Base-by-base conservation (phyloP, 345 rosid genomes). In the Lepidium aucheri region DNA sequence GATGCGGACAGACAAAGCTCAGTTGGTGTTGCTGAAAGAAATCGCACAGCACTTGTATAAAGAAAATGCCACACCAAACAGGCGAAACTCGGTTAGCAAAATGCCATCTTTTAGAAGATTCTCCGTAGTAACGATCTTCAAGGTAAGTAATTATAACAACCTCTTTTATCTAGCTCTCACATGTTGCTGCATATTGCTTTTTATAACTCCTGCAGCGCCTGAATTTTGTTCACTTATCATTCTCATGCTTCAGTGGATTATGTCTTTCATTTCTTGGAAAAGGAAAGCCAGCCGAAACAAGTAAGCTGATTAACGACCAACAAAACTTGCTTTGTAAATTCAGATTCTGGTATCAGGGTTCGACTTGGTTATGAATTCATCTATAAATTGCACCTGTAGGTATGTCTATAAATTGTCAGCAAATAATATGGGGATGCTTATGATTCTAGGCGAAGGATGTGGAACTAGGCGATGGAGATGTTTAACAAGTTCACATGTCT, bases 1-100 rank as follows among this genome's bases (percentile, higher is more conserved):
- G 9, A 95, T 89, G 97, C 80, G 91, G 34, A 90, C 95, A 16
- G 96, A 91, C 60, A 91, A 89, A 81, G 95, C 96, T 9, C 97
- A 87, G 58, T 18, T 91, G 72, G 84, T 87, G 59, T 53, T 94
- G 68, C 74, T 94, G 78, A 94, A 87, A 78, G 99, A 94, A 79
- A 28, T 91, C 17, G 95, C 97, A 53, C 97, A 91, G 65, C 96
- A 85, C 40, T 64, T 95, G 76, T 83, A 82, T 68, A 88, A 85
- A 76, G 96, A 88, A 46, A 74, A 78, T 53, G 50, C 77, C 36
- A 77, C 93, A 0, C 78, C 91, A 1, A 85, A 79, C 53, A 81
- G 78, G 63, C 74, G 38, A 63, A 28, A 72, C 70, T 56, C 63
- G 32, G 68, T 77, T 74, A 68, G 24, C 58, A 95, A 86, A 74